Evolutionary conservation across 2,329 filamentous ascomycete species (phyloP).

Genomic region (Bimuria novae-zelandiae): DNA sequence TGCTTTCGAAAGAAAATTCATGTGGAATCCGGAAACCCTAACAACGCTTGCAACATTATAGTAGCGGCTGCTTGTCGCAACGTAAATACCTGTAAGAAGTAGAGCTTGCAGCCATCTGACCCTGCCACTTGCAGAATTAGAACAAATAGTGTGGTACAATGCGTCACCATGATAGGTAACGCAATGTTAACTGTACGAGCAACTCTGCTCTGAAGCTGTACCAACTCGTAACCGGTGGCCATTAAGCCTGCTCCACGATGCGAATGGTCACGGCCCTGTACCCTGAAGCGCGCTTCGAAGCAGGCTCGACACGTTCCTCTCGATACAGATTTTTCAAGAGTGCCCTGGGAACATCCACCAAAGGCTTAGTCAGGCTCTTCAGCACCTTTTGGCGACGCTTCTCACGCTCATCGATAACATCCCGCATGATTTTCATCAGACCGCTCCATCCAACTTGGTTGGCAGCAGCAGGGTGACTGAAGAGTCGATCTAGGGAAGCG

Average conservation of each 20-base stretch:
- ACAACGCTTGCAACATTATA: not conserved
- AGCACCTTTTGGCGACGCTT: constrained; percentile 41
- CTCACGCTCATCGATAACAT: constrained; percentile 52
- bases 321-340: constrained; percentile 36
- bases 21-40: not conserved
- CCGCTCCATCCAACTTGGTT: constrained; percentile 47
- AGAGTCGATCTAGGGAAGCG: constrained; percentile 65
- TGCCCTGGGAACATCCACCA: constrained; percentile 20
- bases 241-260: constrained; percentile 11
- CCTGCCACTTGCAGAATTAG: not conserved
- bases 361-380: constrained; percentile 30
- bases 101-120: not conserved
- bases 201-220: not conserved
- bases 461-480: constrained; percentile 65
- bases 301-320: constrained; percentile 43
- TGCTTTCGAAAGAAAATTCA: not conserved
- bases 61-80: not conserved
- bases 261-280: constrained; percentile 35
- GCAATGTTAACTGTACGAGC: not conserved
- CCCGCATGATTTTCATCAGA: constrained; percentile 47
- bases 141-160: too few species aligned
- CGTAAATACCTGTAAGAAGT: not conserved
- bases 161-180: too few species aligned
- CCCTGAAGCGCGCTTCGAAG: constrained; percentile 43
- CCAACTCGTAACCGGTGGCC: not conserved